Conservation (phyloP, 495 filamentous ascomycete species). For the Elasticomyces elasticus region DNA sequence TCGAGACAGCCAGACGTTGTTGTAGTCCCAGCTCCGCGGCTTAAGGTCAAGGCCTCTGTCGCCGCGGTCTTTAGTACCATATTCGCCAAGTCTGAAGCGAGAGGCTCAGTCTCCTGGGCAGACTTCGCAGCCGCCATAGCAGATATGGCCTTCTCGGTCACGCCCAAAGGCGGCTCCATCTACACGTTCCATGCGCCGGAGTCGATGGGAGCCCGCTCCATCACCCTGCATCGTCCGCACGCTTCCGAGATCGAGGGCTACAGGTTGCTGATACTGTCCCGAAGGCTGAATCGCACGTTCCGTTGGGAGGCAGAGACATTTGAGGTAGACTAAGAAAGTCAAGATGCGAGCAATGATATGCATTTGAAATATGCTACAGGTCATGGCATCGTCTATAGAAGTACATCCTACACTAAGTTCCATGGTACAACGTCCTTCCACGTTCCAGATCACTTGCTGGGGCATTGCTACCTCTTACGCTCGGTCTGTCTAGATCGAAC, state of each 20-base stretch:
- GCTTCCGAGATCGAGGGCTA: background rate
- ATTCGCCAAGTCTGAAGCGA: background rate
- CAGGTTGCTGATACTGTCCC: background rate
- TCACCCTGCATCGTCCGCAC: background rate
- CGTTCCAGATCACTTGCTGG: background rate
- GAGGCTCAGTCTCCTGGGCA: background rate
- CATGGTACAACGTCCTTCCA: background rate
- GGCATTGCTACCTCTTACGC: slow-evolving; percentile 1
- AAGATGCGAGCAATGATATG: too few relatives aligned
- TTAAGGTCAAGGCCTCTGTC: background rate
- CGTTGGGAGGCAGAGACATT: background rate
- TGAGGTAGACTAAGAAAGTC: too few relatives aligned
- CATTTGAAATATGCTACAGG: too few relatives aligned
- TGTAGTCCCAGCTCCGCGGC: background rate
- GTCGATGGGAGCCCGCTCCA: background rate
- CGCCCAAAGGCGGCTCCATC: background rate
- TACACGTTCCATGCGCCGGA: background rate
- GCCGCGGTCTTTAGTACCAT: background rate
- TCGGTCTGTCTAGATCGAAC: slow-evolving; percentile 17
- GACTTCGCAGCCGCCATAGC: background rate
- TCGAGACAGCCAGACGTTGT: background rate
- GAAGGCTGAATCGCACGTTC: background rate
- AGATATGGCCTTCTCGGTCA: background rate
- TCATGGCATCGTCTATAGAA: too few relatives aligned
- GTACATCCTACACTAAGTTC: too few relatives aligned